Conservation (phyloP, 331 rosid genomes). For the Dryas integrifolia region DNA sequence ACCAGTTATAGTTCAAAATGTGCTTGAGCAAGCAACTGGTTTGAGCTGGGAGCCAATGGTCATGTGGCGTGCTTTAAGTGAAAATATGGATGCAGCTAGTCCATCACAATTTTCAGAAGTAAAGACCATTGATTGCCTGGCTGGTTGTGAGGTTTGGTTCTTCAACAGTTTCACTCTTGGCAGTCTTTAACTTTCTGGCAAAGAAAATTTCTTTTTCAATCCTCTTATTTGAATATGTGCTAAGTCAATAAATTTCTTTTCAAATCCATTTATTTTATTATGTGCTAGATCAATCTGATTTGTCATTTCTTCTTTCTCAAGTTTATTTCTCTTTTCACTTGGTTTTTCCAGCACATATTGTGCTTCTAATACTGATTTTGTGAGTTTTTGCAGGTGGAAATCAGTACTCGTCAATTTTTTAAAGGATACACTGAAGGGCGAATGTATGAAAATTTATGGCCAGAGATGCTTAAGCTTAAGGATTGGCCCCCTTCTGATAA, state of each 20-base stretch:
- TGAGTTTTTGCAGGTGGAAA: conserved; percentile 62
- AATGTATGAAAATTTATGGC: conserved; percentile 65
- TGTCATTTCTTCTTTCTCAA: background rate
- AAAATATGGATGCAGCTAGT: conserved; percentile 40
- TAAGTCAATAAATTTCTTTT: background rate
- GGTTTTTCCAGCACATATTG: conserved; percentile 13
- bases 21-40: conserved; percentile 55
- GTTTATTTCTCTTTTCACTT: background rate
- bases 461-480: conserved; percentile 83
- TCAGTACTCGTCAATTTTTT: conserved; percentile 57
- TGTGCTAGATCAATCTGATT: background rate
- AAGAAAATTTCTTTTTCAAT: background rate
- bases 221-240: background rate
- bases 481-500: conserved; percentile 90
- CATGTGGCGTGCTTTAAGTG: conserved; percentile 74
- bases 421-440: conserved; percentile 70
- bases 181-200: conserved; percentile 7
- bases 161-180: conserved; percentile 13
- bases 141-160: conserved; percentile 71
- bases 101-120: conserved; percentile 57
- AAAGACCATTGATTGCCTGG: conserved; percentile 77
- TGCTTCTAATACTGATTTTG: conserved; percentile 17
- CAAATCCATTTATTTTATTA: background rate
- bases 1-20: conserved; percentile 67
- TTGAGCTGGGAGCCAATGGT: conserved; percentile 96